Conservation (phyloP, 371 early-diverging fungal genomes). For the Mortierella sp. region DNA sequence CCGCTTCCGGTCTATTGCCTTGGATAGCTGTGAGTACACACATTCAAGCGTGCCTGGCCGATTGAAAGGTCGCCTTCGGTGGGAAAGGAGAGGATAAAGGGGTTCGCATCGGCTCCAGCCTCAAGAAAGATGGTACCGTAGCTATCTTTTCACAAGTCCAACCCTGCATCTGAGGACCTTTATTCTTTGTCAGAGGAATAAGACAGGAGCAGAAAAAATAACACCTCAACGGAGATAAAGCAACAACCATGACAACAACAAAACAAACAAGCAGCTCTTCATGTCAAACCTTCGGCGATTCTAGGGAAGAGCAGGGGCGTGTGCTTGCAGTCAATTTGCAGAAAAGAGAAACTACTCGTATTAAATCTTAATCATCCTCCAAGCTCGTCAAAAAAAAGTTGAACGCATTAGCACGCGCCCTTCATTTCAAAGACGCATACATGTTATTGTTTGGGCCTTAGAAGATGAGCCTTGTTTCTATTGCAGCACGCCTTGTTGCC, state of each 20-base stretch:
- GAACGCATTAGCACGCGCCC: constrained; percentile 7
- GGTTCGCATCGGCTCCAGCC: background rate
- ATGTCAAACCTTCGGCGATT: background rate
- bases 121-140: background rate
- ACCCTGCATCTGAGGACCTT: background rate
- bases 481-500: background rate
- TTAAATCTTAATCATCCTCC: background rate
- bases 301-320: background rate
- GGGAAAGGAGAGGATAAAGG: background rate
- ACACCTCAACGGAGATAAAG: background rate
- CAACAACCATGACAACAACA: background rate
- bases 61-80: background rate
- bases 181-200: background rate
- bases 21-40: background rate
- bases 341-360: background rate
- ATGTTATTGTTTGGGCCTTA: background rate
- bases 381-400: background rate
- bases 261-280: background rate
- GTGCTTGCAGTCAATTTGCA: constrained; percentile 3
- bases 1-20: background rate
- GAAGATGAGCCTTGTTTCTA: background rate
- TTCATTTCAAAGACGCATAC: background rate
- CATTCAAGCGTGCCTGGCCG: background rate
- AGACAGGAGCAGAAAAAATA: background rate
- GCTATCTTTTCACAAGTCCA: background rate